A percentile compares a stretch with the other conserved stretches of the same genome.
phyloP scores from a whole-genome alignment of 176 grass and related monocot genomes.

The Microstegium vimineum region DNA sequence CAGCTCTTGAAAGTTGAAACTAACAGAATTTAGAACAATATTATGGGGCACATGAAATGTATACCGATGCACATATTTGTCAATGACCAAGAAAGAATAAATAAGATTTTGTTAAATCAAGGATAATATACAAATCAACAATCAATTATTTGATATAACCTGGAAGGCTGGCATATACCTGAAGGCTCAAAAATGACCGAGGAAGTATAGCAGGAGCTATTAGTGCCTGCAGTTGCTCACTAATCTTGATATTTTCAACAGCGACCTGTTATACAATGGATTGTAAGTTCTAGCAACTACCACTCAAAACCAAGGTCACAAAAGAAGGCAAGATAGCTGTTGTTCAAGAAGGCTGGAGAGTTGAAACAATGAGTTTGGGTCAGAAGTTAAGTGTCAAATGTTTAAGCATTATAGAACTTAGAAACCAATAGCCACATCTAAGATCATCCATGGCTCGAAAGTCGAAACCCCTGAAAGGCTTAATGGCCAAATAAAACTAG shows the following conservation, averaged over 20 bases:
- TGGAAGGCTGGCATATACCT: conserved; percentile 53
- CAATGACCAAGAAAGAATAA: background rate
- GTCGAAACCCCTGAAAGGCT: background rate
- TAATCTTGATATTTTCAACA: conserved; percentile 84
- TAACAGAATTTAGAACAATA: background rate
- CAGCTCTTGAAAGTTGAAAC: conserved; percentile 8
- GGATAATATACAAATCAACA: background rate
- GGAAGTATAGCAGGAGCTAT: conserved; percentile 96
- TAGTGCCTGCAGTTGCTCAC: conserved; percentile 78
- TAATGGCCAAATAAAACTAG: background rate
- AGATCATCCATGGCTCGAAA: background rate
- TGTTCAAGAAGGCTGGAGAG: background rate
- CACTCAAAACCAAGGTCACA: background rate
- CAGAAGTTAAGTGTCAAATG: background rate
- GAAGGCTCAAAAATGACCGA: conserved; percentile 79
- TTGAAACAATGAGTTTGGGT: background rate
- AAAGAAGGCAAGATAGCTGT: background rate
- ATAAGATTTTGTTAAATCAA: background rate
- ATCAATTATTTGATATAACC: background rate
- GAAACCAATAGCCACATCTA: background rate
- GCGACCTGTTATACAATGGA: conserved; percentile 48
- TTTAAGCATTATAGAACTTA: background rate
- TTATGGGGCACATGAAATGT: background rate
- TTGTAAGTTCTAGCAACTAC: background rate
- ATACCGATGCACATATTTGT: background rate